Conservation (phyloP, 257 asterid genomes). For the Solanum commersonii region DNA sequence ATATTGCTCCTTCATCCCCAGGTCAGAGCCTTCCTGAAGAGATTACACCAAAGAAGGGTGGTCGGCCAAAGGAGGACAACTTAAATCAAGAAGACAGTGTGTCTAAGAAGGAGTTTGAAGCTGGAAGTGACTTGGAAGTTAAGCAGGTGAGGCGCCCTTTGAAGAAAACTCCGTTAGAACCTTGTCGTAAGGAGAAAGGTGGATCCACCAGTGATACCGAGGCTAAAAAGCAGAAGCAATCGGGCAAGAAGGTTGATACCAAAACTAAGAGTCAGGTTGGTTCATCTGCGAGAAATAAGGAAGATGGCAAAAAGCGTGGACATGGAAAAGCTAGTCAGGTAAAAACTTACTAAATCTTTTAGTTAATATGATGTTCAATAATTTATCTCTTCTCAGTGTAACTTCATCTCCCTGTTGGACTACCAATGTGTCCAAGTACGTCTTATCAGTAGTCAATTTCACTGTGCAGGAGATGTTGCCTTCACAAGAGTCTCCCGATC, state of each 20-base stretch:
- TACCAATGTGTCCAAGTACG: neutral
- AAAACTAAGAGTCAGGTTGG: conserved; percentile 20
- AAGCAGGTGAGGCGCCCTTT: conserved; percentile 11
- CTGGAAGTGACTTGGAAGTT: conserved; percentile 27
- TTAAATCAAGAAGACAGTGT: conserved; percentile 23
- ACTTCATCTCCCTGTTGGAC: neutral
- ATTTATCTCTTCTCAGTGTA: neutral
- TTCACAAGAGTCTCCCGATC: conserved; percentile 36
- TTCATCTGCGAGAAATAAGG: conserved; percentile 21
- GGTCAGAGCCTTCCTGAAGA: conserved; percentile 39
- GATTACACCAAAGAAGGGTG: conserved; percentile 21
- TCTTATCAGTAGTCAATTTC: conserved; percentile 3
- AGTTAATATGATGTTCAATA: conserved; percentile 37
- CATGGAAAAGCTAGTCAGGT: conserved; percentile 36
- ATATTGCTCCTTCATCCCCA: conserved; percentile 38
- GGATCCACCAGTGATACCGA: conserved; percentile 42
- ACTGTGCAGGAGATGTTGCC: conserved; percentile 29
- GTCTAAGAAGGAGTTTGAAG: conserved; percentile 43
- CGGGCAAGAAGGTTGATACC: conserved; percentile 17
- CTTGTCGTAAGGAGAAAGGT: conserved; percentile 31
- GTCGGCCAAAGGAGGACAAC: conserved; percentile 22
- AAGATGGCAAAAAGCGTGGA: conserved; percentile 38
- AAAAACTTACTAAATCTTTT: conserved; percentile 29
- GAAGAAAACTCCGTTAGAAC: conserved; percentile 16
- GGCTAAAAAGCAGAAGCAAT: conserved; percentile 22